Conservation (phyloP, 345 rosid species). For the Gossypium sturtianum region DNA sequence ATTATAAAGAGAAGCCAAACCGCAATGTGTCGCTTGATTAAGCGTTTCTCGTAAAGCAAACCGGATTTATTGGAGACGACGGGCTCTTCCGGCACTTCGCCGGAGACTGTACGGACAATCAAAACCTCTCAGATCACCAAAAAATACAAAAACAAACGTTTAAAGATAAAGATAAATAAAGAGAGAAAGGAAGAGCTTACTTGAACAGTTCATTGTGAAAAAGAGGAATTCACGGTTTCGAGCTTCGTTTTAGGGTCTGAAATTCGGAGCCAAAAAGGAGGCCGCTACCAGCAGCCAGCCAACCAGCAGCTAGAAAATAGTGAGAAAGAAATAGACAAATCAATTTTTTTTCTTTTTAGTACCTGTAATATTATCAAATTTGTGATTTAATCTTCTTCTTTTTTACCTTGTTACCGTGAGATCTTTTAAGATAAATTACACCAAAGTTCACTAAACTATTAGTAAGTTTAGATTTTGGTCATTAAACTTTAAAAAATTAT, state of each 20-base stretch:
- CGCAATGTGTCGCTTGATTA: constrained; percentile 74
- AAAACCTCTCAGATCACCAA: constrained; percentile 10
- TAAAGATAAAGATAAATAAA: background rate
- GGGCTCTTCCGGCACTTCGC: constrained; percentile 90
- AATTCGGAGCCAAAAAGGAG: background rate
- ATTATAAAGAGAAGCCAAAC: constrained; percentile 25
- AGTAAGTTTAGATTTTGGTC: no score
- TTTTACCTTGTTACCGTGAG: no score
- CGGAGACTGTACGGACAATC: constrained; percentile 49
- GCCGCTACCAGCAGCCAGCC: background rate
- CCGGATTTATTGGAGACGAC: constrained; percentile 80
- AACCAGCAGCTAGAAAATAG: background rate
- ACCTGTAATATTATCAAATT: background rate
- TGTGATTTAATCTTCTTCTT: no score
- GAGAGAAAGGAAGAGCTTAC: constrained; percentile 26
- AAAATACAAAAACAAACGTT: background rate
- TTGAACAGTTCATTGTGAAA: constrained; percentile 57
- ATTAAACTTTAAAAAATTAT: no score
- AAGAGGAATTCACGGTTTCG: constrained; percentile 28
- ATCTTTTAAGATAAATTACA: no score
- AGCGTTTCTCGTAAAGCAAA: constrained; percentile 75
- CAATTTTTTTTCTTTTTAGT: background rate
- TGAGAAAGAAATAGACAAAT: background rate
- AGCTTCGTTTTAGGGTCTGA: background rate
- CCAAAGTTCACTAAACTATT: no score